phyloP scores from a whole-genome alignment of 1,284 basidiomycete species.

The Sanghuangporus sanghuang region DNA sequence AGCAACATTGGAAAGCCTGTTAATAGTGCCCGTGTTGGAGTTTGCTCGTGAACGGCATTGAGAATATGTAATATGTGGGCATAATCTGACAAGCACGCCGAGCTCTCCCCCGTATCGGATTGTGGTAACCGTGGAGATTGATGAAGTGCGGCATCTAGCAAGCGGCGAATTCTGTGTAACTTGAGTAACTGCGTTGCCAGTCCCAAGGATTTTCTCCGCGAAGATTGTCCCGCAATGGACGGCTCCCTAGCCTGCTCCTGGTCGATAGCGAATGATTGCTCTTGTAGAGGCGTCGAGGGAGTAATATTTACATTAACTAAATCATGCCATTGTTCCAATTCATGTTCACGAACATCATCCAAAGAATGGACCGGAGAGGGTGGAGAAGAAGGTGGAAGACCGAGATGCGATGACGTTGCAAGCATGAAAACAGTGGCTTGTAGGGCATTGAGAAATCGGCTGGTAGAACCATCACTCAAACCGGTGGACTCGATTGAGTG shows the following conservation, averaged over 20 bases:
- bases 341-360: conserved; percentile 4
- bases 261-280: conserved; percentile 22
- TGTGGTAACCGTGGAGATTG: conserved; percentile 36
- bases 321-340: neutral
- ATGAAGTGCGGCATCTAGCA: conserved; percentile 44
- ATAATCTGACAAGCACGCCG: conserved; percentile 71
- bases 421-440: conserved; percentile 78
- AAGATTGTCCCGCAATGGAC: conserved; percentile 25
- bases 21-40: conserved; percentile 70
- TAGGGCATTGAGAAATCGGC: conserved; percentile 67
- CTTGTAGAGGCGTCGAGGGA: conserved; percentile 33
- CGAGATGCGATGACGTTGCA: conserved; percentile 62
- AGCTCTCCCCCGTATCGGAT: conserved; percentile 35
- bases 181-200: conserved; percentile 48
- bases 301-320: conserved; percentile 31
- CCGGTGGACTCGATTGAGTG: conserved; percentile 41
- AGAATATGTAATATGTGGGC: conserved; percentile 70
- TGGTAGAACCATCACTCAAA: conserved; percentile 58
- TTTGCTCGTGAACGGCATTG: conserved; percentile 57
- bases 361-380: conserved; percentile 38
- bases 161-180: conserved; percentile 44
- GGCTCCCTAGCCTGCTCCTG: conserved; percentile 6
- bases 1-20: conserved; percentile 84
- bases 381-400: conserved; percentile 35
- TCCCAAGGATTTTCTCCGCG: conserved; percentile 44